Percentiles rank a stretch among this genome's conserved stretches.
These are phyloP conservation scores for Ogataea wickerhamii DNA, from an alignment of 805 yeast genomes.

Conservation along the genomic window DNA sequence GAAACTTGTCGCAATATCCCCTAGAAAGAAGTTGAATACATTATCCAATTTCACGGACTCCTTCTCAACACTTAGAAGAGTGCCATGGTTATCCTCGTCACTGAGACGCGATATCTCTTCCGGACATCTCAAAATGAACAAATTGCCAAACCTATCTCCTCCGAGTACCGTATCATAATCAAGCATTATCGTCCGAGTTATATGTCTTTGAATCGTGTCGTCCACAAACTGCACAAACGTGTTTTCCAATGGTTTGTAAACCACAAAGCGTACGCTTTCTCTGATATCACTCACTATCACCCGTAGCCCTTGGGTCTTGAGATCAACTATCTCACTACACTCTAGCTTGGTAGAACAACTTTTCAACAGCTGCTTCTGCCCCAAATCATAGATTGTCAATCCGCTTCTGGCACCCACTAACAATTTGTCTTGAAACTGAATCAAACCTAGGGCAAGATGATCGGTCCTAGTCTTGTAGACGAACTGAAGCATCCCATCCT, in stretches of 20 bases:
- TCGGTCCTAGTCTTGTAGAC: conserved; percentile 61
- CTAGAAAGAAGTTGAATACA: conserved; percentile 57
- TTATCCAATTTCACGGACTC: conserved; percentile 48
- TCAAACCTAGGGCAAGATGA: conserved; percentile 44
- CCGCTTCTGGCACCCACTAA: conserved; percentile 53
- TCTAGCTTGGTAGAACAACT: conserved; percentile 51
- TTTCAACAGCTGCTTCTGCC: conserved; percentile 72
- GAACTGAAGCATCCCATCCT: conserved; percentile 40
- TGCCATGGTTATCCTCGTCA: conserved; percentile 48
- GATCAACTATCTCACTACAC: conserved; percentile 48
- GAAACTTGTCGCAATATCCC: conserved; percentile 69
- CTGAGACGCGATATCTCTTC: conserved; percentile 43
- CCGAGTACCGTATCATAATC: conserved; percentile 77
- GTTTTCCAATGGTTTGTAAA: conserved; percentile 45
- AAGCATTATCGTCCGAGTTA: conserved; percentile 54
- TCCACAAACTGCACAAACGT: conserved; percentile 62
- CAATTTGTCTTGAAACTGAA: conserved; percentile 54
- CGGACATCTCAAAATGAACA: conserved; percentile 64
- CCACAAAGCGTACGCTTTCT: conserved; percentile 57
- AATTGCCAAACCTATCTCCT: conserved; percentile 85
- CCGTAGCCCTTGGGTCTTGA: conserved; percentile 54
- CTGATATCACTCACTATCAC: conserved; percentile 70
- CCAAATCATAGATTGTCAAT: conserved; percentile 66
- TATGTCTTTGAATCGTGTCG: conserved; percentile 65
- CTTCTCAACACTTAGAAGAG: conserved; percentile 34